Base-by-base conservation (phyloP, 176 grass and related monocot genomes). In the Thalia dealbata region DNA sequence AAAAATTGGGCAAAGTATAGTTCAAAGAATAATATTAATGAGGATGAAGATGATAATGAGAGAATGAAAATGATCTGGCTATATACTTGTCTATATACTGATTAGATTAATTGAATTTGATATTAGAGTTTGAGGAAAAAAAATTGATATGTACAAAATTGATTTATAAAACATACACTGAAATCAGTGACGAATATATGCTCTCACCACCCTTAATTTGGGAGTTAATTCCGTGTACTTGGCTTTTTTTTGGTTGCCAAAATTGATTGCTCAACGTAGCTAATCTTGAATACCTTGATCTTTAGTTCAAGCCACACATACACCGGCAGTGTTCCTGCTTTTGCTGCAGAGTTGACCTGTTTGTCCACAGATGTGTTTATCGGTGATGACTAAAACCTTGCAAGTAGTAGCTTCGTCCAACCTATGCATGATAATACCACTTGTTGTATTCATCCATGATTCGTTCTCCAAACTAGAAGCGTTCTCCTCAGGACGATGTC, bases 201-300 rank as follows among this genome's bases (percentile, higher is more conserved):
- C 63, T 10, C 59, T 61, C 0, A 13, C 23, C 7, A 61, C 59
- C 13, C 59, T 61, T 11, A 61, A 61, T 10, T 55, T 55, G 14
- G 14, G 15, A 55, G 52, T 11, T 55, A 44, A 55, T 55, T 4
- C 19, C 19, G 19, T 55, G 19, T 18, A 55, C 18, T 3, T 4
- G 0, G 4, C 0, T 11, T 3, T 0, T n/a, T n/a, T n/a, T n/a
- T n/a, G n/a, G n/a, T n/a, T n/a, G 19, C 52, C 52, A 16, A 1
- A 19, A n/a, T 3, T 55, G 52, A 15, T 21, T 55, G 4, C 18
- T 18, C 3, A 55, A 55, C 18, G 0, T 55, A 55, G 19, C 52
- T 55, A 21, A 11, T 19, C 52, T 55, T 18, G 14, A 18, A 18
- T 18, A 18, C 18, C 52, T 55, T 18, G 14, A 55, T 55, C 18